phyloP scores from a whole-genome alignment of 768 basidiomycete genomes.

The Kwoniella bestiolae region DNA sequence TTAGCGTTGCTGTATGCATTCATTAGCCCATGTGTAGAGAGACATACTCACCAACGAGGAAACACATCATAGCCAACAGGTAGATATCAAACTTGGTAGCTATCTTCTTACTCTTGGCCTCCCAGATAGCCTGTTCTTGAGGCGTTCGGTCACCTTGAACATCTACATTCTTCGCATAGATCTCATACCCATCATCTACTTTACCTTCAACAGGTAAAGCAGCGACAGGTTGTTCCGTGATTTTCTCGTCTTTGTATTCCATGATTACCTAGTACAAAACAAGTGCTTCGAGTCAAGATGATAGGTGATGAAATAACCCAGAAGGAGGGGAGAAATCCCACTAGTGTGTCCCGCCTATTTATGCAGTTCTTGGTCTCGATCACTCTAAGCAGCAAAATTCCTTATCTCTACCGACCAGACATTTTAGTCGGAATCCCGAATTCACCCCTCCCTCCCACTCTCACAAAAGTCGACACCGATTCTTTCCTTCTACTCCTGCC shows the following conservation, averaged over 20 bases:
- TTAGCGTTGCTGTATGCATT: too few species aligned
- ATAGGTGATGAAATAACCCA: too few species aligned
- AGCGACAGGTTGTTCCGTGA: background rate
- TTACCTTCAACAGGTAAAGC: slow-evolving; percentile 8
- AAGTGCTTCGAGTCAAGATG: too few species aligned
- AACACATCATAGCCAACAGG: slow-evolving; percentile 30
- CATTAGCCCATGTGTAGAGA: too few species aligned
- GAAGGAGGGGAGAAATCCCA: too few species aligned
- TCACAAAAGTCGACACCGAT: background rate
- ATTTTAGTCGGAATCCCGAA: background rate
- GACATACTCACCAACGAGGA: slow-evolving; percentile 24
- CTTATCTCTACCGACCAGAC: background rate
- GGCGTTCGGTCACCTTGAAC: slow-evolving; percentile 9
- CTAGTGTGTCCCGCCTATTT: too few species aligned
- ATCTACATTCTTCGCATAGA: slow-evolving; percentile 19
- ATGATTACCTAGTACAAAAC: too few species aligned
- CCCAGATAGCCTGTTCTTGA: slow-evolving; percentile 21
- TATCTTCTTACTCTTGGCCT: slow-evolving; percentile 19
- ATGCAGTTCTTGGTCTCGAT: background rate
- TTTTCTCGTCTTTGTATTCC: slow-evolving; percentile 19
- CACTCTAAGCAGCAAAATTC: background rate
- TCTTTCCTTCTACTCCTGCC: too few species aligned
- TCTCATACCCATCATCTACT: slow-evolving; percentile 30
- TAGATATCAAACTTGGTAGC: slow-evolving; percentile 20
- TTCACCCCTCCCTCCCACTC: background rate